phyloP scores from a whole-genome alignment of 2,329 filamentous ascomycete species.

The Fusarium pilosicola region DNA sequence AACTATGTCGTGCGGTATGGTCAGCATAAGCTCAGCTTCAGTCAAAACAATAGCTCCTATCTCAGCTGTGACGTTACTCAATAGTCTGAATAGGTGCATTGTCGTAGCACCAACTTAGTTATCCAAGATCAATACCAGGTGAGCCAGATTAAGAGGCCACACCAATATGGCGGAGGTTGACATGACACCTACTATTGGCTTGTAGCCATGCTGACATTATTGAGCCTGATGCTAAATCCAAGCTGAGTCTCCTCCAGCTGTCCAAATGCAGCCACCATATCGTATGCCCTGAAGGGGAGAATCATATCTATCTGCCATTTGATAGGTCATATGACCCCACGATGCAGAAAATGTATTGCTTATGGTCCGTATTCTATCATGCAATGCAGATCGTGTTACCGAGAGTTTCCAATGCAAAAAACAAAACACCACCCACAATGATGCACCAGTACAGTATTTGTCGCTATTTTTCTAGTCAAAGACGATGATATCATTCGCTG shows the following conservation, averaged over 20 bases:
- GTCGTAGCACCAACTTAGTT: not conserved
- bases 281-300: not conserved
- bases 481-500: not conserved
- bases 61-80: not conserved
- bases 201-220: not conserved
- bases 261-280: not conserved
- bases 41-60: not conserved
- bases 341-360: not conserved
- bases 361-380: constrained; percentile 2
- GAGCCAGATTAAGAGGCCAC: not conserved
- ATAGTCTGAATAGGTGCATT: not conserved
- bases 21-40: not conserved
- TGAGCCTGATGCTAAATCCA: not conserved
- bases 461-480: not conserved
- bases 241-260: constrained; percentile 5
- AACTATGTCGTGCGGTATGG: not conserved
- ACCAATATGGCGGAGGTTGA: not conserved
- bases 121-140: not conserved
- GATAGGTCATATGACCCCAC: not conserved
- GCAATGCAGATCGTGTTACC: not conserved
- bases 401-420: constrained; percentile 11
- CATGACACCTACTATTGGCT: not conserved
- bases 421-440: not conserved
- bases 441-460: not conserved
- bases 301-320: not conserved